These are phyloP conservation scores for Leccinum holopus DNA, from an alignment of 1,284 basidiomycete species.

Conservation along the genomic window DNA sequence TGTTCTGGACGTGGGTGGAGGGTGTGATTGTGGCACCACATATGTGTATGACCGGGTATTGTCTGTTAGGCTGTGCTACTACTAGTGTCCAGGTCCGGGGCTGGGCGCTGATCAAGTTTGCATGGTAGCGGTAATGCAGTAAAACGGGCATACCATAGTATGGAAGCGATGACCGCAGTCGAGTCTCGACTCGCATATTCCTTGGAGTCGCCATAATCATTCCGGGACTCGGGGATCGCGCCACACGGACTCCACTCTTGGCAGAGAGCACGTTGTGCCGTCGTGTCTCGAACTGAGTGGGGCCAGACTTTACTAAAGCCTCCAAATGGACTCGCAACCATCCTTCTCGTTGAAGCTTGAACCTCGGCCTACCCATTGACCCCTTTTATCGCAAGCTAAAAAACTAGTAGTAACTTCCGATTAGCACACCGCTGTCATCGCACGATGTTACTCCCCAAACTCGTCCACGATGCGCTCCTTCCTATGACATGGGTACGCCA, in stretches of 20 bases:
- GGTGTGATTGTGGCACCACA: background rate
- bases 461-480: background rate
- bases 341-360: background rate
- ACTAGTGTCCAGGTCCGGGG: too few species aligned
- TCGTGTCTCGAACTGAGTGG: background rate
- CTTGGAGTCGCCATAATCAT: background rate
- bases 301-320: background rate
- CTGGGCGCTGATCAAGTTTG: too few species aligned
- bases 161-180: background rate
- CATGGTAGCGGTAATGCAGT: too few species aligned
- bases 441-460: conserved; percentile 9
- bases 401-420: background rate
- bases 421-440: background rate
- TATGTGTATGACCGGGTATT: background rate
- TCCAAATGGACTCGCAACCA: background rate
- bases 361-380: background rate
- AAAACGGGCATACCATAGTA: background rate
- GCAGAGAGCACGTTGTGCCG: background rate
- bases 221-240: background rate
- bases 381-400: background rate
- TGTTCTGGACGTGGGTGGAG: background rate
- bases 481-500: conserved; percentile 25
- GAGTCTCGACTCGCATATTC: background rate
- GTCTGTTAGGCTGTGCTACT: background rate
- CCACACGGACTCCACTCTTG: background rate